Evolutionary conservation across 495 filamentous ascomycete genomes (phyloP).

Genomic region (Neurospora hispaniola): DNA sequence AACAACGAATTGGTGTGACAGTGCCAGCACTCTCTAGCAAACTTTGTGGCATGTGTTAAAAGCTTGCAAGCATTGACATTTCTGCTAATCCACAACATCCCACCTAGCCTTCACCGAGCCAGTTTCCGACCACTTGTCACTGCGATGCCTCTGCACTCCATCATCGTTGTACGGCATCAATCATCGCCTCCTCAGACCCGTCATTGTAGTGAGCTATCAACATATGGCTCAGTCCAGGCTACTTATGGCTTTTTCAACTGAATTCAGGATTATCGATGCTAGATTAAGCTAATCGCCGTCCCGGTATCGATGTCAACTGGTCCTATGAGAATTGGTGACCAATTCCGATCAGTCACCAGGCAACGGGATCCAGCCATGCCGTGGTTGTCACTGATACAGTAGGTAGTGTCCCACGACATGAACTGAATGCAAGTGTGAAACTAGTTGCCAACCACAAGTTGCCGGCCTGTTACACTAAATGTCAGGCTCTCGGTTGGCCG

Average conservation of each 20-base stretch:
- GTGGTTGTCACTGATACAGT: neutral
- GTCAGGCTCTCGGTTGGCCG: neutral
- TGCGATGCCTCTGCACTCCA: neutral
- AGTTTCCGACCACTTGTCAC: neutral
- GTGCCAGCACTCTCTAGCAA: neutral
- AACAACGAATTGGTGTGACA: neutral
- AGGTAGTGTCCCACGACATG: neutral
- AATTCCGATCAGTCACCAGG: neutral
- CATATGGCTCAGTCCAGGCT: neutral
- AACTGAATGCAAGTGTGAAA: neutral
- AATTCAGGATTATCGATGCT: neutral
- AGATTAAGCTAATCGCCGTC: neutral
- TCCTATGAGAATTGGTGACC: neutral
- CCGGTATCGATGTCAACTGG: neutral
- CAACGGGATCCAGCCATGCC: neutral
- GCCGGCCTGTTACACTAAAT: neutral
- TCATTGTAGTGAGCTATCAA: neutral
- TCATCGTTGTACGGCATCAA: neutral
- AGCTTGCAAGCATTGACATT: neutral
- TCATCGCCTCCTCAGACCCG: neutral
- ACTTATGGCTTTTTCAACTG: neutral
- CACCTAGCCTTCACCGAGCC: neutral
- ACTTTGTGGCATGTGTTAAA: neutral
- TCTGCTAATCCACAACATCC: neutral
- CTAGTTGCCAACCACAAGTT: neutral